These are phyloP conservation scores for Phialophora verrucosa DNA, from an alignment of 2,329 filamentous ascomycete species.

Conservation along the genomic window DNA sequence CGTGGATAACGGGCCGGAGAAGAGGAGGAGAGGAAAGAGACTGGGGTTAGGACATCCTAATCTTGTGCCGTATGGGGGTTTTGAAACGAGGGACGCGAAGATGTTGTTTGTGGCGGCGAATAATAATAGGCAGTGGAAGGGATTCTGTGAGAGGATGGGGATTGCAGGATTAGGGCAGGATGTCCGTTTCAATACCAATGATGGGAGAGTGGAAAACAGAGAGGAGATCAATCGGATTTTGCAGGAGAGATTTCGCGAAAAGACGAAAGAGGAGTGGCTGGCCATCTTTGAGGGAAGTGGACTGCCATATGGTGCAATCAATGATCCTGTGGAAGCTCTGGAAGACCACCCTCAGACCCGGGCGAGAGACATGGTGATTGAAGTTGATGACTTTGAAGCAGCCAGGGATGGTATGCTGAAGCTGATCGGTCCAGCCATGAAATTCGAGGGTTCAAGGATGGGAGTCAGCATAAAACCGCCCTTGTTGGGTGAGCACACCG, in stretches of 20 bases:
- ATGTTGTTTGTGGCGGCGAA: constrained; percentile 38
- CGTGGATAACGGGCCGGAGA: constrained; percentile 24
- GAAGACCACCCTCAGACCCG: constrained; percentile 34
- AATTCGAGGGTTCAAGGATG: constrained; percentile 33
- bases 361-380: constrained; percentile 37
- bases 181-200: constrained; percentile 34
- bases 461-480: constrained; percentile 34
- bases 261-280: constrained; percentile 35
- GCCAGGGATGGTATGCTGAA: constrained; percentile 36
- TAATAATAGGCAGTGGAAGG: constrained; percentile 39
- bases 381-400: constrained; percentile 33
- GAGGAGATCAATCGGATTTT: constrained; percentile 33
- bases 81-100: constrained; percentile 32
- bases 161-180: constrained; percentile 30
- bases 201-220: constrained; percentile 36
- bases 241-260: constrained; percentile 31
- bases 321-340: constrained; percentile 37
- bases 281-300: constrained; percentile 35
- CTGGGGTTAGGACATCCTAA: constrained; percentile 35
- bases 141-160: constrained; percentile 31
- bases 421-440: constrained; percentile 36
- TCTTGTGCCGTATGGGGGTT: constrained; percentile 37
- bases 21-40: constrained; percentile 35
- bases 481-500: constrained; percentile 37
- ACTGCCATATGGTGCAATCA: constrained; percentile 38